Conservation (phyloP, 2,329 filamentous ascomycete genomes). For the Elsinoe batatas region DNA sequence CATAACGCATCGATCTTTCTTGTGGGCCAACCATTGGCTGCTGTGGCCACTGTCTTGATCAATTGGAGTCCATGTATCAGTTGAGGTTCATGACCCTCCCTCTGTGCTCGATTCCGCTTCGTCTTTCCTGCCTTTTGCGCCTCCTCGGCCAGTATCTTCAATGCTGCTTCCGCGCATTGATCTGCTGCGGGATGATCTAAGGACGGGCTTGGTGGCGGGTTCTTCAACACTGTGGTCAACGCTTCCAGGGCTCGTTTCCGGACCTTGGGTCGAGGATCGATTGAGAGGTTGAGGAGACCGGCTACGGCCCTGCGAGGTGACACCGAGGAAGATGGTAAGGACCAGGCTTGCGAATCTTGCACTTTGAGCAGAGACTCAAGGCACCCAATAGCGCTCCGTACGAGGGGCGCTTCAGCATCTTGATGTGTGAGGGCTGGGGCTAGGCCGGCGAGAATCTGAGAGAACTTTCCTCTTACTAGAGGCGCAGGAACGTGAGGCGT, state of each 20-base stretch:
- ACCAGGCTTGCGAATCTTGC: conserved; percentile 82
- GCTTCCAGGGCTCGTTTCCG: conserved; percentile 89
- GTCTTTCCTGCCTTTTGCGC: conserved; percentile 63
- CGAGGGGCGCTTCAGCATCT: conserved; percentile 76
- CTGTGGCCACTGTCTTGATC: conserved; percentile 77
- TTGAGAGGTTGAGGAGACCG: conserved; percentile 70
- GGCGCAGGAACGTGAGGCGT: conserved; percentile 75
- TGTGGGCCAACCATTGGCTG: conserved; percentile 90
- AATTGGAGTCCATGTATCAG: conserved; percentile 88
- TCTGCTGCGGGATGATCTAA: conserved; percentile 90
- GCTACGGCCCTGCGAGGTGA: conserved; percentile 80
- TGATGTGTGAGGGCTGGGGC: conserved; percentile 71
- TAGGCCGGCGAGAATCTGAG: conserved; percentile 78
- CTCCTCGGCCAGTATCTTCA: conserved; percentile 69
- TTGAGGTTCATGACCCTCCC: conserved; percentile 55
- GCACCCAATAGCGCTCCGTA: conserved; percentile 83
- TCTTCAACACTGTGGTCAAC: conserved; percentile 69
- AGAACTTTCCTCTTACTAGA: conserved; percentile 88
- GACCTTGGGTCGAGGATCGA: conserved; percentile 86
- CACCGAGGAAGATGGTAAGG: conserved; percentile 69
- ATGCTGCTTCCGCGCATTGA: conserved; percentile 86
- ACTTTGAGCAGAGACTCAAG: conserved; percentile 84
- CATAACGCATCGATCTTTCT: conserved; percentile 89
- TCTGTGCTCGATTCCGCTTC: conserved; percentile 47
- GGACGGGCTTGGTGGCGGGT: conserved; percentile 80